A percentile compares a stretch with the other conserved stretches of the same genome.
These are phyloP conservation scores for Daedaleopsis nitida DNA, from an alignment of 768 basidiomycete species.

Conservation along the genomic window DNA sequence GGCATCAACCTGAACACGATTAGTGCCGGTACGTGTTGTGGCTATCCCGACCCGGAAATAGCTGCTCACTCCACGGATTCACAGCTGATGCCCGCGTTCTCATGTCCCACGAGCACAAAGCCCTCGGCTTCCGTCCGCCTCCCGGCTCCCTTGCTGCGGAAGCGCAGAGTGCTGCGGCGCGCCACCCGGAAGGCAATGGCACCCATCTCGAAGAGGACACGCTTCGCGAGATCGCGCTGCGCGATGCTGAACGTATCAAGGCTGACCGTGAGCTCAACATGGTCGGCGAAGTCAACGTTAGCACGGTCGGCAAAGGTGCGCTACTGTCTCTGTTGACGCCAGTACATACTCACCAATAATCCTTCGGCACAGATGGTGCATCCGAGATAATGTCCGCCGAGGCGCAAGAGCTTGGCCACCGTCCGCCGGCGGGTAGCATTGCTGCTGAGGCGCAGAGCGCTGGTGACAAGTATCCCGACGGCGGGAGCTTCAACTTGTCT, in stretches of 20 bases:
- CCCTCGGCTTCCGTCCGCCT: constrained; percentile 34
- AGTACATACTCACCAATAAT: neutral
- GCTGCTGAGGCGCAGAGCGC: constrained; percentile 26
- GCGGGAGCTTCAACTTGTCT: constrained; percentile 17
- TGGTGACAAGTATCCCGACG: constrained; percentile 17
- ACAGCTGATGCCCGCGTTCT: constrained; percentile 28
- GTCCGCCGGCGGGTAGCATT: constrained; percentile 24
- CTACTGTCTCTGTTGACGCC: neutral
- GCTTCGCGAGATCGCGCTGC: constrained; percentile 25
- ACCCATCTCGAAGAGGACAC: constrained; percentile 21
- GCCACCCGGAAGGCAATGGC: constrained; percentile 25
- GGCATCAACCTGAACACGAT: constrained; percentile 25
- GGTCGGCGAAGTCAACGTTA: constrained; percentile 18
- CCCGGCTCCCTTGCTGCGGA: constrained; percentile 33
- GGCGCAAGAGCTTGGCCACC: constrained; percentile 21
- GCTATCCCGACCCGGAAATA: neutral
- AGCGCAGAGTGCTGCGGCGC: constrained; percentile 30
- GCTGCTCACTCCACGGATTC: neutral
- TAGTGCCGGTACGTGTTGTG: constrained; percentile 17
- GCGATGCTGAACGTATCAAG: constrained; percentile 31
- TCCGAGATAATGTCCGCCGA: constrained; percentile 16
- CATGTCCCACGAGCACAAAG: constrained; percentile 33
- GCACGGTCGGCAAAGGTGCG: constrained; percentile 18
- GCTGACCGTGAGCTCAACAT: constrained; percentile 27
- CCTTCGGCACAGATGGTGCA: constrained; percentile 13